Evolutionary conservation across 345 rosid species (phyloP).

Genomic region (Citropsis articulata): DNA sequence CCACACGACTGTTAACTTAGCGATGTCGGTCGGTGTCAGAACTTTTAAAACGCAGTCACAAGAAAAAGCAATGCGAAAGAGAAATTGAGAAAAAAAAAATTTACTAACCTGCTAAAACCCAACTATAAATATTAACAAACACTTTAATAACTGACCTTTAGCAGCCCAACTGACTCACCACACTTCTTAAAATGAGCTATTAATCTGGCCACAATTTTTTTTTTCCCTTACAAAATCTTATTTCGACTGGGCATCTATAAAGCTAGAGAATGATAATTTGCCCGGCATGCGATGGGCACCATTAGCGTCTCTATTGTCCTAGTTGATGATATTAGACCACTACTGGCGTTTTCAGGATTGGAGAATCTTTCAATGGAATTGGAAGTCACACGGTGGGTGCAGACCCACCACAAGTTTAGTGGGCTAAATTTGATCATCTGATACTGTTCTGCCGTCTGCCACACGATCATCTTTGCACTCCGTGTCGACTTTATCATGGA

Average conservation of each 20-base stretch:
- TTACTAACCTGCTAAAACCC: too few species aligned
- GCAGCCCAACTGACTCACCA: too few species aligned
- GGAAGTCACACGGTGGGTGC: not conserved
- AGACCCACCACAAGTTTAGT: slow-evolving; percentile 9
- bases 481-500: not conserved
- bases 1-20: not conserved
- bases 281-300: slow-evolving; percentile 10
- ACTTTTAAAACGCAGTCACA: too few species aligned
- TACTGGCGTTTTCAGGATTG: not conserved
- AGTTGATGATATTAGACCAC: slow-evolving; percentile 14
- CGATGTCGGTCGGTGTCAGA: too few species aligned
- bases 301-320: slow-evolving; percentile 16
- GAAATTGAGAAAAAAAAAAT: too few species aligned
- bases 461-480: not conserved
- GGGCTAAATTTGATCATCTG: not conserved
- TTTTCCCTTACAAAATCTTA: too few species aligned
- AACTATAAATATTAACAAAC: too few species aligned
- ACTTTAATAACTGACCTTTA: too few species aligned
- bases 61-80: too few species aligned
- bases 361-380: slow-evolving; percentile 22
- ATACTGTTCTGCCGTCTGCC: not conserved
- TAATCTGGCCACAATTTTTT: not conserved
- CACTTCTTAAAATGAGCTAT: too few species aligned
- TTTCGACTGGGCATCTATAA: too few species aligned
- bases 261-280: not conserved